A percentile compares a stretch with the other conserved stretches of the same genome.
These are phyloP conservation scores for Pyricularia sp. DNA, from an alignment of 2,329 filamentous ascomycete species.

Conservation along the genomic window DNA sequence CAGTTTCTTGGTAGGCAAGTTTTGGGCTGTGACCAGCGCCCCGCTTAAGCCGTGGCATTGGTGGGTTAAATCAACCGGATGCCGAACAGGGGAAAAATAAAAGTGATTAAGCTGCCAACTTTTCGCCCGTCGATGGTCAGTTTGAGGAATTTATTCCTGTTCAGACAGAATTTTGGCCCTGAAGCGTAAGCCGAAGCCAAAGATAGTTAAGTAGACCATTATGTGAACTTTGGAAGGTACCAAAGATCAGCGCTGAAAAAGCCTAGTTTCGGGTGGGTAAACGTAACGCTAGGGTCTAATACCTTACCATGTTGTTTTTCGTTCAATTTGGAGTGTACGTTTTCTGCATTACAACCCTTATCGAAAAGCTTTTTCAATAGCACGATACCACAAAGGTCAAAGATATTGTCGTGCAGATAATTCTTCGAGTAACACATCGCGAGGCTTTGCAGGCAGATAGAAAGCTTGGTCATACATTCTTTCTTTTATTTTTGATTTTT, in stretches of 20 bases:
- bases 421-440: background rate
- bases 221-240: background rate
- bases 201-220: background rate
- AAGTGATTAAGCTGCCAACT: background rate
- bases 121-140: background rate
- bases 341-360: background rate
- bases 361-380: background rate
- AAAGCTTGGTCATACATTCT: background rate
- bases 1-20: background rate
- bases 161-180: background rate
- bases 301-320: background rate
- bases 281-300: background rate
- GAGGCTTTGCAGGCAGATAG: background rate
- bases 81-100: background rate
- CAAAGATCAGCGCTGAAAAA: background rate
- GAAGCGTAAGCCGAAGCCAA: background rate
- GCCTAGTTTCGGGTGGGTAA: background rate
- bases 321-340: background rate
- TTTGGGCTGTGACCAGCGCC: background rate
- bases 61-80: background rate
- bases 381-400: background rate
- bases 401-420: background rate
- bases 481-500: background rate
- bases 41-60: background rate
- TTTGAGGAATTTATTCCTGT: background rate